A percentile compares a stretch with the other conserved stretches of the same genome.
phyloP scores from a whole-genome alignment of 2,329 filamentous ascomycete genomes.

The Hypoxylon sp. region DNA sequence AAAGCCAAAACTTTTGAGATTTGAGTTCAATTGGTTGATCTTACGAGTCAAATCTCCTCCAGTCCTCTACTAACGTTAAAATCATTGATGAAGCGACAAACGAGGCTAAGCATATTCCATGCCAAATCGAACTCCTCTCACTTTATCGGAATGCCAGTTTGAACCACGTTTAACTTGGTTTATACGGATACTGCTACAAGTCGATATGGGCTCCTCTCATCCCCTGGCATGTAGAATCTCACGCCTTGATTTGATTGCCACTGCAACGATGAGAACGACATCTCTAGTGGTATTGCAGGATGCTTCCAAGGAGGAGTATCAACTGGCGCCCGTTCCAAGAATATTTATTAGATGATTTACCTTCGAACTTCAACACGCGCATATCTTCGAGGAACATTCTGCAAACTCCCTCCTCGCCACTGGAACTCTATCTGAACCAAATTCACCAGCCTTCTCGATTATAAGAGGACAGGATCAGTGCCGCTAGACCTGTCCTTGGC shows the following conservation, averaged over 20 bases:
- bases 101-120: background rate
- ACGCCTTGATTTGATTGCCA: background rate
- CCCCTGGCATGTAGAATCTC: background rate
- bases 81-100: conserved; percentile 9
- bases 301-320: background rate
- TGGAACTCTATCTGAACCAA: too few species aligned
- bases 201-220: background rate
- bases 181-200: background rate
- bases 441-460: background rate
- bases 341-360: background rate
- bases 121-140: background rate
- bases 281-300: background rate
- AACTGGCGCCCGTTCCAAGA: background rate
- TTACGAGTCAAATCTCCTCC: conserved; percentile 2
- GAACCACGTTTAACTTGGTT: conserved; percentile 4
- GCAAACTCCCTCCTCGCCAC: background rate
- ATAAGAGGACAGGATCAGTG: background rate
- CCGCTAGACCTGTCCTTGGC: background rate
- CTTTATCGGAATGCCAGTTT: conserved; percentile 1
- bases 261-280: background rate
- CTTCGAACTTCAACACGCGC: background rate
- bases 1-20: background rate
- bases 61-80: background rate
- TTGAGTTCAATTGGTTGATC: background rate
- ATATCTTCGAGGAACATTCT: background rate